Evolutionary conservation across 192 early-diverging fungal genomes (phyloP).

Genomic region (Podila verticillata): DNA sequence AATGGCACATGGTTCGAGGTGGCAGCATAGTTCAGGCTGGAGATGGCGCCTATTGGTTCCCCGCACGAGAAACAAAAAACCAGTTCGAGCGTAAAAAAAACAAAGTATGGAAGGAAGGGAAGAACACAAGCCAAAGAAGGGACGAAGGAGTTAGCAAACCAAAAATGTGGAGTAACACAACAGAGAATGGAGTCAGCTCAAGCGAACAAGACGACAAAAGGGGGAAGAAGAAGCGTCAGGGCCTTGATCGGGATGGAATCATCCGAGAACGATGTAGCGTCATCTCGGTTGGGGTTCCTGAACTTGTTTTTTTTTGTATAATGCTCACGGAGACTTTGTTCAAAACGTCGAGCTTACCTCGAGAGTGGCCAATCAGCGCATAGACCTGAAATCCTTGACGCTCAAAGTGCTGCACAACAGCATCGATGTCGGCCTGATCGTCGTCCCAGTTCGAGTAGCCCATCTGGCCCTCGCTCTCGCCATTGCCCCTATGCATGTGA

Average conservation of each 20-base stretch:
- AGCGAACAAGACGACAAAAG: background rate
- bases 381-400: conserved; percentile 43
- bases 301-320: too few relatives aligned
- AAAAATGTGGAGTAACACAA: too few relatives aligned
- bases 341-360: conserved; percentile 26
- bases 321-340: background rate
- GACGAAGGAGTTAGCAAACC: background rate
- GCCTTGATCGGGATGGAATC: background rate
- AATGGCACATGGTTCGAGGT: conserved; percentile 31
- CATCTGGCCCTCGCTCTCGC: conserved; percentile 53
- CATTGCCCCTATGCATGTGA: conserved; percentile 33
- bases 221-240: background rate
- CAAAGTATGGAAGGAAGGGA: background rate
- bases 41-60: conserved; percentile 29
- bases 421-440: conserved; percentile 44
- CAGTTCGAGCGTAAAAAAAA: background rate
- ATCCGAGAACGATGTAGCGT: background rate
- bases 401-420: conserved; percentile 46
- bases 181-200: too few relatives aligned
- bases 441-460: conserved; percentile 48
- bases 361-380: conserved; percentile 52
- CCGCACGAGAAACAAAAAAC: background rate
- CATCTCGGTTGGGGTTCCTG: background rate
- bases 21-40: conserved; percentile 34
- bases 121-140: background rate